Base-by-base conservation (phyloP, 352 stramenopile genomes). In the Pythium catenulatum region DNA sequence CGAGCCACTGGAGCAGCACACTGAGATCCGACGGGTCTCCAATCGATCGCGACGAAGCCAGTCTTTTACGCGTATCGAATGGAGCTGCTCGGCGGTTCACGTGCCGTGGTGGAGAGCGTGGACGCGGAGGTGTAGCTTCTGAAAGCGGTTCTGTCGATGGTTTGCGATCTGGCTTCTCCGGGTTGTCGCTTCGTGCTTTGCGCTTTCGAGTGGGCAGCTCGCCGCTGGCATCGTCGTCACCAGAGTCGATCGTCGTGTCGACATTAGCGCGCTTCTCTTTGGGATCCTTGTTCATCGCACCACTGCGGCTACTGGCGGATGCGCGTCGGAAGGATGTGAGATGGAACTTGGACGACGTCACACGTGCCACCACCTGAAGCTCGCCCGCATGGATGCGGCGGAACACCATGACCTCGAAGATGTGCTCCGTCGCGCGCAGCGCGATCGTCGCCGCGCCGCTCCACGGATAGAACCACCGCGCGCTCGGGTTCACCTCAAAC, bases 301-400 rank as follows among this genome's bases (percentile, higher is more conserved):
- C 63, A 50, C 39, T 32, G 17, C 23, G 21, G 27, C 36, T 14
- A 41, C n/a, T 43, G 36, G 54, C 30, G 50, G 45, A 41, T 4
- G 19, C 74, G n/a, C 74, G 74, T 9, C 74, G 74, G 61, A 83
- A 83, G 5, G 75, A 83, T 61, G 75, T 83, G 59, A 83, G 61
- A 2, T 48, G 59, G 46, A 83, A 83, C 23, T 39, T 63, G 25
- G 75, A 46, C 34, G 75, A 76, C 21, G 45, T 41, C 14, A 39
- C 63, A 4, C 30, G 36, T 1, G 59, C 46, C 13, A 83, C 11
- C 8, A 83, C 9, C 58, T 75, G 19, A 2, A 83, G 34, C 45
- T 65, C 15, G 23, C 39, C 14, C 32, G 19, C 46, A 17, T 46
- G n/a, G 21, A 21, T 13, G 2, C 59, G 43, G n/a, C 61, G 75